A percentile compares a stretch with the other conserved stretches of the same genome.
phyloP scores from a whole-genome alignment of 1,139 yeast species.

The Arxiozyma bovina region DNA sequence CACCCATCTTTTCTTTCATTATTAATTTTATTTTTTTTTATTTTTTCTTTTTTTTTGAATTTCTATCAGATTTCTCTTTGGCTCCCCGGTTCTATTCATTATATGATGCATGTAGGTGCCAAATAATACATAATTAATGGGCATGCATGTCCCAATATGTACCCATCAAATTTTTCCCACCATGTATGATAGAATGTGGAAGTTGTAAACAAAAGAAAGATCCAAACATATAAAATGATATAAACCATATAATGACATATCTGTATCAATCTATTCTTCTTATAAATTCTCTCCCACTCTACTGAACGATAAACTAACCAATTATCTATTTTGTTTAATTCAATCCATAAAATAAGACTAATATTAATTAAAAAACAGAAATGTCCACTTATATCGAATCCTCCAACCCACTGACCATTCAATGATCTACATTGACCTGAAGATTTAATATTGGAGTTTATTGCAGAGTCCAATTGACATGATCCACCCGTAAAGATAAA shows the following conservation, averaged over 20 bases:
- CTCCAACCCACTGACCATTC: slow-evolving; percentile 43
- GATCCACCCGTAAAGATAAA: slow-evolving; percentile 34
- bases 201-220: slow-evolving; percentile 42
- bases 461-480: slow-evolving; percentile 18
- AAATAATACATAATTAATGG: slow-evolving; percentile 33
- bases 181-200: slow-evolving; percentile 56
- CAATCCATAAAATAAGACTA: slow-evolving; percentile 39
- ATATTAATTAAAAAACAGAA: slow-evolving; percentile 45
- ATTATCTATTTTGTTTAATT: slow-evolving; percentile 17
- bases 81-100: too few species aligned
- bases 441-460: slow-evolving; percentile 13
- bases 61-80: too few species aligned
- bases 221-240: slow-evolving; percentile 36
- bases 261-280: not conserved
- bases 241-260: not conserved
- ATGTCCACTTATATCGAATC: slow-evolving; percentile 61
- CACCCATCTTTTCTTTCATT: too few species aligned
- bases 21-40: too few species aligned
- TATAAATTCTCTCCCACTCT: not conserved
- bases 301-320: not conserved
- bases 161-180: slow-evolving; percentile 47
- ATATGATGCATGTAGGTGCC: slow-evolving; percentile 14
- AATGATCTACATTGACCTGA: slow-evolving; percentile 21
- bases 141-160: slow-evolving; percentile 38
- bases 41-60: too few species aligned